phyloP scores from a whole-genome alignment of 2,329 filamentous ascomycete genomes.

The Apiospora rasikravindrae region DNA sequence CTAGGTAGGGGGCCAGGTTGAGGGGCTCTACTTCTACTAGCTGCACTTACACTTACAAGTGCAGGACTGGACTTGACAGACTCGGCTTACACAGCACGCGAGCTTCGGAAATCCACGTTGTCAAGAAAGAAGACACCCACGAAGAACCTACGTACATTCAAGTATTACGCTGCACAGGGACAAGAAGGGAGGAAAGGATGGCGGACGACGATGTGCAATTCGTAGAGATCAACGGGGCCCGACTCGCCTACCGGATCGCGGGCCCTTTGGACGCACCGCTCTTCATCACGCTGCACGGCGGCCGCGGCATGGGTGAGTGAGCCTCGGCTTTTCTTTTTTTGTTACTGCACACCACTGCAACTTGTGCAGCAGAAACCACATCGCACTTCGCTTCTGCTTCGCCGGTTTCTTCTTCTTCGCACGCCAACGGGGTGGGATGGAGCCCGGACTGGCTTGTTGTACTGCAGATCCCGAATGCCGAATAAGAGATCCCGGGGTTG shows the following conservation, averaged over 20 bases:
- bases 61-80: background rate
- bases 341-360: background rate
- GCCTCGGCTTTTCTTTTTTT: background rate
- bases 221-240: constrained; percentile 41
- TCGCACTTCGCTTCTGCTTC: too few relatives aligned
- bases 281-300: constrained; percentile 45
- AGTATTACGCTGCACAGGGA: background rate
- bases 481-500: background rate
- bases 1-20: background rate
- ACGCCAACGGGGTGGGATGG: too few relatives aligned
- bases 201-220: constrained; percentile 26
- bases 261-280: constrained; percentile 39
- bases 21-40: background rate
- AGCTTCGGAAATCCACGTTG: too few relatives aligned
- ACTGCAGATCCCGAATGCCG: background rate
- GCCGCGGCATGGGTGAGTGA: constrained; percentile 40
- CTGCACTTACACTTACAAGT: too few relatives aligned
- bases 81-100: too few relatives aligned
- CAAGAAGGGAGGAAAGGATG: background rate
- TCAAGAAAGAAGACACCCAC: too few relatives aligned
- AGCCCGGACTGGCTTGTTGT: too few relatives aligned
- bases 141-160: too few relatives aligned
- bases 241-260: constrained; percentile 38
- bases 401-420: too few relatives aligned
- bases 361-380: too few relatives aligned